Percentiles rank a stretch among this genome's conserved stretches.
phyloP scores from a whole-genome alignment of 2,329 filamentous ascomycete genomes.

The Trichoderma breve region DNA sequence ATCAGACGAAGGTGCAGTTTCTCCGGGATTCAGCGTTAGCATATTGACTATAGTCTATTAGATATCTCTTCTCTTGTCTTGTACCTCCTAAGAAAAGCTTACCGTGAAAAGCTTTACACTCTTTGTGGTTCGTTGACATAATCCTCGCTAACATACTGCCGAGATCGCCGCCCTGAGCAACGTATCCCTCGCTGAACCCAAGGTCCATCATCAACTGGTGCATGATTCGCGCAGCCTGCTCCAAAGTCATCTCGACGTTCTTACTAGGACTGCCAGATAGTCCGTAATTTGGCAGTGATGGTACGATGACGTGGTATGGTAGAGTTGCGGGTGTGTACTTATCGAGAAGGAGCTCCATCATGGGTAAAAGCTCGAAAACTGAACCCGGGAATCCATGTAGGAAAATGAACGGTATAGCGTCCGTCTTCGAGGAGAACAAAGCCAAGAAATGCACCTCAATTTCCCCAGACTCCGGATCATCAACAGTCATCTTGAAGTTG shows the following conservation, averaged over 20 bases:
- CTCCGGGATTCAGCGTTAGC: neutral
- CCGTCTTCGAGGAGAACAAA: neutral
- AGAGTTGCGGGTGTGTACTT: slow-evolving; percentile 50
- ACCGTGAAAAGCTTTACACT: neutral
- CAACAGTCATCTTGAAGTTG: neutral
- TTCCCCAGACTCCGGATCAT: neutral
- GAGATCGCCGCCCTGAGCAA: neutral
- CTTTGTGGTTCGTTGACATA: neutral
- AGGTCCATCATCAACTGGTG: neutral
- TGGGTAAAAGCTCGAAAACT: slow-evolving; percentile 51
- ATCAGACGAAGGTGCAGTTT: neutral
- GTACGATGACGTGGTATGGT: slow-evolving; percentile 57
- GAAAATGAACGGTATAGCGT: neutral
- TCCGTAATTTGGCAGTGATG: slow-evolving; percentile 32
- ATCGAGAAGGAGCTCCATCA: slow-evolving; percentile 45
- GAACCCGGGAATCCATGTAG: neutral
- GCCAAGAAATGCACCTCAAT: neutral
- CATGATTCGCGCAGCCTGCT: neutral
- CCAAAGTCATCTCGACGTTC: neutral
- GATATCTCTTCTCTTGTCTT: neutral
- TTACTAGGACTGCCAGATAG: neutral
- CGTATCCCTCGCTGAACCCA: neutral
- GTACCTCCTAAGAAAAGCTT: neutral
- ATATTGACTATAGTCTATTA: neutral
- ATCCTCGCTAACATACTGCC: neutral